These are phyloP conservation scores for Talaromyces rugulosus DNA, from an alignment of 2,329 filamentous ascomycete species.

Conservation along the genomic window DNA sequence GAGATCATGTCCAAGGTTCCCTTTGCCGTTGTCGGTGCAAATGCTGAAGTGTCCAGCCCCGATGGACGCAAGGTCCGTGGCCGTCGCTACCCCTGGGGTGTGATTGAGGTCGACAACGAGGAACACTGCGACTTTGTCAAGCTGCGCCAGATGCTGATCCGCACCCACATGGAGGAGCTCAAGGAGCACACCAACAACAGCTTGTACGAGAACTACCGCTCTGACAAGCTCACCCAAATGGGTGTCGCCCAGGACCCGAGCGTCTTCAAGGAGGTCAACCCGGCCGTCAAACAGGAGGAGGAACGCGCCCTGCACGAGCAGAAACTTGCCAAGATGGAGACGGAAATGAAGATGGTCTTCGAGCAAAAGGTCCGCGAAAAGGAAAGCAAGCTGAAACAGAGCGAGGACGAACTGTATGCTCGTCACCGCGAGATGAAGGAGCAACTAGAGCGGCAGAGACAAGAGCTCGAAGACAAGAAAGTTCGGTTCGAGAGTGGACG, in stretches of 20 bases:
- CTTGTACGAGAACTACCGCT: constrained; percentile 99
- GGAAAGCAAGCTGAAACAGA: constrained; percentile 99
- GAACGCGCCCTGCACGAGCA: constrained; percentile 97
- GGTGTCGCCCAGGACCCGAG: constrained; percentile 97
- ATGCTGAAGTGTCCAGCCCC: constrained; percentile 83
- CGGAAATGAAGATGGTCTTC: constrained; percentile 99
- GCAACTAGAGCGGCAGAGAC: constrained; percentile 89
- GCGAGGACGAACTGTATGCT: constrained; percentile 97
- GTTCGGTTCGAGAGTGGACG: constrained; percentile 87
- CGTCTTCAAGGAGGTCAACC: constrained; percentile 99
- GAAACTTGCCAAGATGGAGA: constrained; percentile 99
- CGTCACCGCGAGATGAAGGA: constrained; percentile 99
- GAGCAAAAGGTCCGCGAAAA: constrained; percentile 99
- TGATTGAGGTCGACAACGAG: constrained; percentile 99
- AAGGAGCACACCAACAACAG: constrained; percentile 99
- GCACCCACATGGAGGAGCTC: constrained; percentile 99
- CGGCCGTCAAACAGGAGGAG: constrained; percentile 99
- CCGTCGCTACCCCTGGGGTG: constrained; percentile 95
- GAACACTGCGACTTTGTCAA: constrained; percentile 99
- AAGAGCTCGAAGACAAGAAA: constrained; percentile 99
- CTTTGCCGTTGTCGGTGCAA: constrained; percentile 96
- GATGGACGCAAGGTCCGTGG: constrained; percentile 95
- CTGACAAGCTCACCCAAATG: constrained; percentile 98
- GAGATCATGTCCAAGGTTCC: constrained; percentile 99
- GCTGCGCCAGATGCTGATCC: constrained; percentile 98